Evolutionary conservation across 495 filamentous ascomycete species (phyloP).

Genomic region (Hypoxylon cercidicola): DNA sequence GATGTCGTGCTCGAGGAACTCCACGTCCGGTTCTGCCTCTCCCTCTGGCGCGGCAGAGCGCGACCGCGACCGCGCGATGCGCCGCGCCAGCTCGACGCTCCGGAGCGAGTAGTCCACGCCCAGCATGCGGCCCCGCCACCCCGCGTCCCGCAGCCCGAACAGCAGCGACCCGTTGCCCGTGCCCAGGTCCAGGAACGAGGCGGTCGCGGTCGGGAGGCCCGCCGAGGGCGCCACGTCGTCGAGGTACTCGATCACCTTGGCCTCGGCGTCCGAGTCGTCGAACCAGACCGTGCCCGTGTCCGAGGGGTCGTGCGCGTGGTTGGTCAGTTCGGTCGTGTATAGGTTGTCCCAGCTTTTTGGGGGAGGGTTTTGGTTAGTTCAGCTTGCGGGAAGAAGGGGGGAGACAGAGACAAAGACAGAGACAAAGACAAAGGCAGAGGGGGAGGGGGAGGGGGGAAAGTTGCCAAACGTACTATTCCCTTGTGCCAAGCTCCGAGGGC

Average conservation of each 20-base stretch:
- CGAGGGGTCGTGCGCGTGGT: slow-evolving; percentile 67
- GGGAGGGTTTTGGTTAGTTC: slow-evolving; percentile 5
- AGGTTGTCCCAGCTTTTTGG: slow-evolving; percentile 74
- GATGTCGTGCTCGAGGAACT: slow-evolving; percentile 83
- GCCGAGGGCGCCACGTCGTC: slow-evolving; percentile 32
- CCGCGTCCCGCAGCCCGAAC: slow-evolving; percentile 72
- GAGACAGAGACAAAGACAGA: neutral
- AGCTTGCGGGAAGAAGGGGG: neutral
- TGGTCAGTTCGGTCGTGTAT: slow-evolving; percentile 69
- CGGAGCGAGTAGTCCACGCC: slow-evolving; percentile 81
- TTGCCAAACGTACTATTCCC: slow-evolving; percentile 74
- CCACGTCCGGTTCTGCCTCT: slow-evolving; percentile 49
- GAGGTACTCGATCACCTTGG: slow-evolving; percentile 68
- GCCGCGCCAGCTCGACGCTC: slow-evolving; percentile 76
- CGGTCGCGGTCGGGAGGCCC: slow-evolving; percentile 4
- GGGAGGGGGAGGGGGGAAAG: too few relatives aligned
- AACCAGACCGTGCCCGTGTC: slow-evolving; percentile 82
- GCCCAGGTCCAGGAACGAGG: slow-evolving; percentile 76
- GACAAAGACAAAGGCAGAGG: neutral
- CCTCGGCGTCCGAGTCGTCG: slow-evolving; percentile 74
- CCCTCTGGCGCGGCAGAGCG: too few relatives aligned
- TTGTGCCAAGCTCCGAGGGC: slow-evolving; percentile 73
- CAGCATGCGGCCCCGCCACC: slow-evolving; percentile 70
- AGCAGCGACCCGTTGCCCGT: slow-evolving; percentile 93
- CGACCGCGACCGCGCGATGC: slow-evolving; percentile 47